These are phyloP conservation scores for Pterocarpus macrocarpus DNA, from an alignment of 306 rosid genomes.

Conservation along the genomic window DNA sequence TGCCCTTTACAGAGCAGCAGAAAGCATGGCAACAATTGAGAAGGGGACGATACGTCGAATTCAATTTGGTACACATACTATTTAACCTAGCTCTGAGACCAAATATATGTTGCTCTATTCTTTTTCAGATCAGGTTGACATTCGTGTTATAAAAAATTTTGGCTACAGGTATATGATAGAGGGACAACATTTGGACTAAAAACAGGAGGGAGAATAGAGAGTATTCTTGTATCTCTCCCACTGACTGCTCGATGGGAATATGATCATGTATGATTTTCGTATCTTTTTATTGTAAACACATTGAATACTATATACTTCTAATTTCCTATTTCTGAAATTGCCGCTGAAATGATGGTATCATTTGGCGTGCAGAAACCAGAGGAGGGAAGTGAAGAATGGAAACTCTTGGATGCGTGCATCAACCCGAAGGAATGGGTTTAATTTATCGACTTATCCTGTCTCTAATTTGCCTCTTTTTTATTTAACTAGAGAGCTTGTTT, in stretches of 20 bases:
- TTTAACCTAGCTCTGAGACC: constrained; percentile 14
- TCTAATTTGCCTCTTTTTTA: constrained; percentile 2
- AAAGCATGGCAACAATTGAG: constrained; percentile 97
- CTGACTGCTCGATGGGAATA: constrained; percentile 96
- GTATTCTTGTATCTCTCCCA: constrained; percentile 99
- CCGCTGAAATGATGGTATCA: constrained; percentile 30
- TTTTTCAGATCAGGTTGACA: constrained; percentile 19
- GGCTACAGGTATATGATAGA: constrained; percentile 86
- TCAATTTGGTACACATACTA: constrained; percentile 78
- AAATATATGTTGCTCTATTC: neutral
- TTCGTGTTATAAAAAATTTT: neutral
- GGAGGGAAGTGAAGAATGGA: constrained; percentile 99
- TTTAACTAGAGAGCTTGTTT: constrained; percentile 34
- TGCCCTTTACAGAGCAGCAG: constrained; percentile 76
- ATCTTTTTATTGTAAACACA: constrained; percentile 24
- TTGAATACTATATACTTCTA: constrained; percentile 2
- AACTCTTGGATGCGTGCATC: constrained; percentile 92
- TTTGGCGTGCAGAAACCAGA: constrained; percentile 82
- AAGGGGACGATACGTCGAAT: constrained; percentile 95
- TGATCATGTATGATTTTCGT: constrained; percentile 75
- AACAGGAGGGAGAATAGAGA: constrained; percentile 98
- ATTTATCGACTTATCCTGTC: constrained; percentile 27
- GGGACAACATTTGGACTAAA: constrained; percentile 98
- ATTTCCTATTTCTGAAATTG: constrained; percentile 15
- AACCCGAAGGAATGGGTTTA: constrained; percentile 95